Percentiles rank a stretch among this genome's conserved stretches.
Evolutionary conservation across 140 eudicot species (phyloP).

Genomic region (Cichorium intybus): DNA sequence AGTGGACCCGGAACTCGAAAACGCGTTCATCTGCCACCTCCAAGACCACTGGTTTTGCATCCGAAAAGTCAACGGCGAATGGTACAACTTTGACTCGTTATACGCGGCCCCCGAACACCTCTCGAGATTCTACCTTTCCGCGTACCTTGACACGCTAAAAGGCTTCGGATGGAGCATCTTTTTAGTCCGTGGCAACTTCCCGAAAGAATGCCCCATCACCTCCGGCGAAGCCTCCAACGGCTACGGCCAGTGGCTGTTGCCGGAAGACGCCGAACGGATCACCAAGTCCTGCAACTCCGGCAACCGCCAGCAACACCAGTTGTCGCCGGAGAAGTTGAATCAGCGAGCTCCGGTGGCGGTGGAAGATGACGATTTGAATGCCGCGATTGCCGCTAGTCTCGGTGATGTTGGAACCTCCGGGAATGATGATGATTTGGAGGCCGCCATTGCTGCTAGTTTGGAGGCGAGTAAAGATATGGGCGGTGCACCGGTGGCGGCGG

Average conservation of each 20-base stretch:
- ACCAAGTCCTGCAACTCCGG: constrained; percentile 60
- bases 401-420: constrained; percentile 26
- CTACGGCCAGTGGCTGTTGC: constrained; percentile 84
- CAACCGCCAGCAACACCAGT: constrained; percentile 16
- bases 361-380: constrained; percentile 80
- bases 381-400: constrained; percentile 92
- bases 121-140: constrained; percentile 90
- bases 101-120: constrained; percentile 92
- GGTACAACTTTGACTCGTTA: constrained; percentile 98
- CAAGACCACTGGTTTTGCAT: constrained; percentile 98
- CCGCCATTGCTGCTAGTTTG: constrained; percentile 96
- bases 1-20: constrained; percentile 89
- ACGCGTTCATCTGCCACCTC: constrained; percentile 84
- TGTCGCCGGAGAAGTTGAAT: too few relatives aligned
- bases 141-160: constrained; percentile 81
- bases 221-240: constrained; percentile 83
- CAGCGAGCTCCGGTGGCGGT: constrained; percentile 33
- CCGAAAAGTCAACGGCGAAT: constrained; percentile 88
- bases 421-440: constrained; percentile 82
- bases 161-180: constrained; percentile 95
- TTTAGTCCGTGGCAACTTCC: constrained; percentile 81
- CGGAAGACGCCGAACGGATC: constrained; percentile 82
- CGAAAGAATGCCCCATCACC: constrained; percentile 84
- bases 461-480: constrained; percentile 42
- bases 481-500: constrained; percentile 33